phyloP scores from a whole-genome alignment of 225 moss, liverwort and hornwort genomes.

The Takakia lepidozioides region DNA sequence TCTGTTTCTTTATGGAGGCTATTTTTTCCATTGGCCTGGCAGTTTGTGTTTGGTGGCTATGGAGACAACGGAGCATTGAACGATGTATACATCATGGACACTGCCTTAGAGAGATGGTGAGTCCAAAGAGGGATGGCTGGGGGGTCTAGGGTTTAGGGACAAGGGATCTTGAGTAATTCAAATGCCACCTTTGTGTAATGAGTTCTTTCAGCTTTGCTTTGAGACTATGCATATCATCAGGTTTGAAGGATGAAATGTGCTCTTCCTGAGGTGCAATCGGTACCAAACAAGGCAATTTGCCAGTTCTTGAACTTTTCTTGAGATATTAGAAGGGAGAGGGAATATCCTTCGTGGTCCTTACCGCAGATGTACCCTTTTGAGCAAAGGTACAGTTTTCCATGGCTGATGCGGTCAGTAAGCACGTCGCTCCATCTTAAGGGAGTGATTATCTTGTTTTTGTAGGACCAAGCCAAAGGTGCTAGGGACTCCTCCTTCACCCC shows the following conservation, averaged over 20 bases:
- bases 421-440: neutral
- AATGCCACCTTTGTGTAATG: too few relatives aligned
- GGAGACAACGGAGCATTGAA: constrained; percentile 26
- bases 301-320: too few relatives aligned
- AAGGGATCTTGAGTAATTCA: too few relatives aligned
- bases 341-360: too few relatives aligned
- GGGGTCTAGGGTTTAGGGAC: too few relatives aligned
- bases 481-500: constrained; percentile 33
- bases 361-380: too few relatives aligned
- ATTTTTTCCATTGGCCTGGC: constrained; percentile 8
- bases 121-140: neutral
- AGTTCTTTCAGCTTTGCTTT: neutral
- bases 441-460: neutral
- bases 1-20: neutral
- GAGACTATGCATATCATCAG: too few relatives aligned
- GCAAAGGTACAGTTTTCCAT: too few relatives aligned
- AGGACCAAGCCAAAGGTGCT: constrained; percentile 17
- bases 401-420: neutral
- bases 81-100: constrained; percentile 43
- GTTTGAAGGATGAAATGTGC: too few relatives aligned
- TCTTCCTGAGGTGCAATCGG: too few relatives aligned
- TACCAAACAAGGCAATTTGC: too few relatives aligned
- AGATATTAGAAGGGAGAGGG: too few relatives aligned
- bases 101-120: constrained; percentile 28
- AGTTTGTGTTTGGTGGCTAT: constrained; percentile 41